Conservation (phyloP, 78 protist species). For the Dictyostelium firmibasis region DNA sequence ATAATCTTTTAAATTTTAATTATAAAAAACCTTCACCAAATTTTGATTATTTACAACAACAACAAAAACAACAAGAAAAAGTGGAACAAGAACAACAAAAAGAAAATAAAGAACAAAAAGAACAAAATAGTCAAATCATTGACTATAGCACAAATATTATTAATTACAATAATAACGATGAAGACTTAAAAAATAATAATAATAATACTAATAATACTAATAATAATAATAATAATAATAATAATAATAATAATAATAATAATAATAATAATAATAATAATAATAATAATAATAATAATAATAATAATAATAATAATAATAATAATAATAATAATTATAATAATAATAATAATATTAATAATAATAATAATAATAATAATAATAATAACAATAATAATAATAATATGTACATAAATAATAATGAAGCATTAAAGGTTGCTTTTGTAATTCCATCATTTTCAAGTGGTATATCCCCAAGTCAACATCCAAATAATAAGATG, state of each 20-base stretch:
- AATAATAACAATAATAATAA: background rate
- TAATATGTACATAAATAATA: background rate
- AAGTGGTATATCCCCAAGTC: background rate
- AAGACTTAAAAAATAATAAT: background rate
- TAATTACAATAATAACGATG: background rate
- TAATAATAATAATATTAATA: background rate
- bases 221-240: too few relatives aligned
- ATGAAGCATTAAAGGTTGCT: slow-evolving; percentile 13
- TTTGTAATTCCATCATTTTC: slow-evolving; percentile 58
- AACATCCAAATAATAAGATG: slow-evolving; percentile 32
- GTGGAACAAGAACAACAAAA: background rate
- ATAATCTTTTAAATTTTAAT: background rate
- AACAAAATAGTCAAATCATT: background rate
- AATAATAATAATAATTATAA: background rate
- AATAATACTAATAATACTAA: too few relatives aligned
- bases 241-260: background rate
- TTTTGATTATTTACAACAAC: background rate
- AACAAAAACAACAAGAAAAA: background rate
- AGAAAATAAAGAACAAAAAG: background rate
- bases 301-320: background rate
- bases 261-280: background rate
- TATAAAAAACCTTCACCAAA: background rate
- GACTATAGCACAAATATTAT: background rate
- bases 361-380: background rate
- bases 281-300: background rate